Evolutionary conservation across 1,284 basidiomycete genomes (phyloP), one percentile per base, ranked within the genome.

Genomic region (Rhodotorula sp.): DNA sequence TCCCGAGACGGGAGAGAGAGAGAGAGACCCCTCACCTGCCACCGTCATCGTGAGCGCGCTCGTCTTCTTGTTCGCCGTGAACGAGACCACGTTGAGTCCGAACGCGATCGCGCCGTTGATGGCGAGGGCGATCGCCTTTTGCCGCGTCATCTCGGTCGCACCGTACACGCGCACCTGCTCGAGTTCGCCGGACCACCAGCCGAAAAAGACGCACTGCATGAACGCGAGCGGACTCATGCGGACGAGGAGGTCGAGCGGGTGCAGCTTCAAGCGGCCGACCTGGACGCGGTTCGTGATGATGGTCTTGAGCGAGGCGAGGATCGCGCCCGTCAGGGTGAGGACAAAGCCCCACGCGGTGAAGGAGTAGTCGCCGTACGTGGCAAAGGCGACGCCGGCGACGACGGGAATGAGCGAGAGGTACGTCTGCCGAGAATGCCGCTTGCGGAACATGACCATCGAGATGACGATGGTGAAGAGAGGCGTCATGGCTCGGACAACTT

Each of bases 401-500:
- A 98, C 93, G 18, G 95, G 93, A 29, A 93, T 78, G 58, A 99
- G 85, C 6, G 92, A 87, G 44, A 90, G 79, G 33, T 83, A 82
- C 90, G 80, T 82, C 89, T 93, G 58, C 82, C 81, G 18, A 78
- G 83, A 76, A 83, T 88, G 82, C 70, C 79, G 79, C 37, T 82
- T 80, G n/a, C 79, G 76, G 51, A 83, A 79, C 59, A 84, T 72
- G 60, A 82, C 64, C 62, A 85, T 83, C 0, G 92, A 88, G 71
- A 95, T 86, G 58, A 88, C 66, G 73, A 95, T 89, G 4, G 91
- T 93, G 82, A 96, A 96, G 64, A 96, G 85, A 0, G 94, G 94
- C 0, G 93, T 91, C 10, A 90, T 87, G 2, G 93, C 91, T n/a
- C 94, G 89, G 46, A 96, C 88, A 64, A 96, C 92, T 84, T 96